A percentile compares a stretch with the other conserved stretches of the same genome.
phyloP scores from a whole-genome alignment of 2,329 filamentous ascomycete genomes.

The Ampelomyces quisqualis region DNA sequence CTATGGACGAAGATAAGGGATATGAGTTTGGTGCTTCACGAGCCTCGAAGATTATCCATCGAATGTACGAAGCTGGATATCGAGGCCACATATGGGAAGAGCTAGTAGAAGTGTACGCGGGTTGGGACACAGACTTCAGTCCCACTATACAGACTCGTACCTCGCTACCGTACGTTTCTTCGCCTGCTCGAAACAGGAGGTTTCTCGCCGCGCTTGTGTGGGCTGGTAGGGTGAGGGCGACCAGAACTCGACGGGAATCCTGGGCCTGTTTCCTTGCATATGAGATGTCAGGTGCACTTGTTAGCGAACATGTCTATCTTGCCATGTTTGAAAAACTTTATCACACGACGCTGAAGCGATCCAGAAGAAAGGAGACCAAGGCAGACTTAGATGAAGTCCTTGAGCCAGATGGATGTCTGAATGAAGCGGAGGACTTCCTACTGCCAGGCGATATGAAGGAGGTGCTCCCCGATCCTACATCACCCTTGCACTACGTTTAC shows the following conservation, averaged over 20 bases:
- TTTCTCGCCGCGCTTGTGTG: slow-evolving; percentile 47
- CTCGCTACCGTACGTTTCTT: slow-evolving; percentile 34
- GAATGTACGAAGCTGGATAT: slow-evolving; percentile 63
- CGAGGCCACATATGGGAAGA: slow-evolving; percentile 53
- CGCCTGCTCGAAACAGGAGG: slow-evolving; percentile 4
- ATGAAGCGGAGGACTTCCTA: slow-evolving; percentile 18
- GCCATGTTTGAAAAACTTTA: slow-evolving; percentile 61
- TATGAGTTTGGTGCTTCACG: slow-evolving; percentile 59
- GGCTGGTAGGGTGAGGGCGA: slow-evolving; percentile 60
- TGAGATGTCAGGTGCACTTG: slow-evolving; percentile 46
- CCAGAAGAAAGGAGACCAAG: slow-evolving; percentile 3
- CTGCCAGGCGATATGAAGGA: slow-evolving; percentile 63
- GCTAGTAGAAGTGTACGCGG: slow-evolving; percentile 56
- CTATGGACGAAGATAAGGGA: slow-evolving; percentile 60
- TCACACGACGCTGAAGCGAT: slow-evolving; percentile 27
- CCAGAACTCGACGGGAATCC: slow-evolving; percentile 62
- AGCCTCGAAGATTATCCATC: slow-evolving; percentile 56
- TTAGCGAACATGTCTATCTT: slow-evolving; percentile 51
- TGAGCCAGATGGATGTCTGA: background rate
- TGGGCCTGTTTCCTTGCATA: slow-evolving; percentile 65
- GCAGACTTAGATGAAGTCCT: slow-evolving; percentile 3
- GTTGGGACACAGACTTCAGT: slow-evolving; percentile 64
- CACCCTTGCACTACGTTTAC: slow-evolving; percentile 66
- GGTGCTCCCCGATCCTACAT: slow-evolving; percentile 55
- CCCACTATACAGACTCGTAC: slow-evolving; percentile 63